Conservation (phyloP, 352 stramenopile species). For the Blastocystis sp. region DNA sequence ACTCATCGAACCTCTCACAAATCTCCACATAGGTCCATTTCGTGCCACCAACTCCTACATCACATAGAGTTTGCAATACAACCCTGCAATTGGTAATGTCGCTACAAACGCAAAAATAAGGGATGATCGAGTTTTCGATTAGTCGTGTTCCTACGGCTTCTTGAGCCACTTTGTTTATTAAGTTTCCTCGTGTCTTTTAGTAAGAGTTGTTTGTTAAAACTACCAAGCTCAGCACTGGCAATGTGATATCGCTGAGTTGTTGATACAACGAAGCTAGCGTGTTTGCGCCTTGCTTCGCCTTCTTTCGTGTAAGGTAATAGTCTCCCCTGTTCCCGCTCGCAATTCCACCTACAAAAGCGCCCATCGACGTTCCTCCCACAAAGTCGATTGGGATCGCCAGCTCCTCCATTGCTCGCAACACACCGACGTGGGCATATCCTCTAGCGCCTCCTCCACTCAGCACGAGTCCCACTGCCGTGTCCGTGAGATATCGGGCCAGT, state of each 20-base stretch:
- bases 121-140: conserved; percentile 79
- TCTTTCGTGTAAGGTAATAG: conserved; percentile 12
- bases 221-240: conserved; percentile 19
- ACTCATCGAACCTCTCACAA: conserved; percentile 80
- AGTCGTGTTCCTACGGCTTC: conserved; percentile 44
- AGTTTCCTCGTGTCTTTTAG: conserved; percentile 19
- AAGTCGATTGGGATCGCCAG: conserved; percentile 84
- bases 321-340: conserved; percentile 27
- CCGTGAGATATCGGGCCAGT: conserved; percentile 80
- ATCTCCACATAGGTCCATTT: conserved; percentile 79
- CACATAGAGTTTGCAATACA: conserved; percentile 65
- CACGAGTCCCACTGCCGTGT: conserved; percentile 83
- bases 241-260: not conserved
- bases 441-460: conserved; percentile 84
- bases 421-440: conserved; percentile 85
- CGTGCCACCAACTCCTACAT: conserved; percentile 77
- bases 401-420: conserved; percentile 83
- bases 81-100: conserved; percentile 73
- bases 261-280: not conserved
- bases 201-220: not conserved
- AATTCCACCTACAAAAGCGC: conserved; percentile 21
- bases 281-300: not conserved
- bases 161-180: conserved; percentile 50
- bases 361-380: conserved; percentile 76
- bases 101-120: conserved; percentile 84